Evolutionary conservation across 2,329 filamentous ascomycete species (phyloP), one percentile per base, ranked within the genome.

Genomic region (Epichloe baconii): DNA sequence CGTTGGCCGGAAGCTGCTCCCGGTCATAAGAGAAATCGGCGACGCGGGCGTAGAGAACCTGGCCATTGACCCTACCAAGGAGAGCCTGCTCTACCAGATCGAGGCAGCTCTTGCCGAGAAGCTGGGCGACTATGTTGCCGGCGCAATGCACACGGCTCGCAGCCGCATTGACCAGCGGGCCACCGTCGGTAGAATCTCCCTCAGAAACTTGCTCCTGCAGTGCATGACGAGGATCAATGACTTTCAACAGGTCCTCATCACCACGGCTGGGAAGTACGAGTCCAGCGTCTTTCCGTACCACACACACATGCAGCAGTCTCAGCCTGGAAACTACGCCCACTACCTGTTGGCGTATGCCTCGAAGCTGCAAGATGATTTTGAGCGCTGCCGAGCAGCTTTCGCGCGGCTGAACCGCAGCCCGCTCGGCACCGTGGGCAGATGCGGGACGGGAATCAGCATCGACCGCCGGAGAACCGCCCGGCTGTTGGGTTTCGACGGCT

Each of bases 281-380:
- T 23, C n/a, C 4, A 44, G 36, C 1, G 21, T 54, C 19, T 50
- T 55, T 14, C 52, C 52, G 10, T 54, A 51, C 45, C 50, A 54
- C 23, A 54, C 54, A 11, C 54, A 55, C 21, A 50, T 55, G 50
- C 54, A 54, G 40, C 54, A 54, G 44, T 52, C 54, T 14, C 54
- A 55, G 45, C 52, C 54, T 10, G 54, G 49, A 14, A 52, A 52
- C 48, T 49, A 52, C 43, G 54, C 45, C 2, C 52, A 54, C 26
- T 55, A 55, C 44, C 19, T 45, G 15, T 5, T 45, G 44, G 44
- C 44, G 6, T 45, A 35, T 35, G 44, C 44, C 0, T 45, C 44
- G 2, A 45, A 45, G 23, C 17, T 45, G 44, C 44, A 45, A 7
- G 44, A 45, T 45, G 44, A 45, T 19, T 45, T 45, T 11, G 44